Conservation (phyloP, 1,284 basidiomycete genomes). For the Amylostereum areolatum region DNA sequence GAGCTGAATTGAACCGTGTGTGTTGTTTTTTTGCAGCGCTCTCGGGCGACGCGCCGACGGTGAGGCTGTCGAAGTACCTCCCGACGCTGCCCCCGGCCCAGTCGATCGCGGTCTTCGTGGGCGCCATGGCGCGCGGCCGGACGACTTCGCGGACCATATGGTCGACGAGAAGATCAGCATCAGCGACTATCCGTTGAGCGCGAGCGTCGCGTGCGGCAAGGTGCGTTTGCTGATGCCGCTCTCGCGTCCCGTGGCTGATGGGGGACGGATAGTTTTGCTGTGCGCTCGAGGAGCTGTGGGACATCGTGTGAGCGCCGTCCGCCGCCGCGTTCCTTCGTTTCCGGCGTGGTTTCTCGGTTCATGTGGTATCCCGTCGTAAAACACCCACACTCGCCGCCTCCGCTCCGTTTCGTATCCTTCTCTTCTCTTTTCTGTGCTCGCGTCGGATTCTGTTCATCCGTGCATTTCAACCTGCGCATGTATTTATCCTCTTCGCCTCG, state of each 20-base stretch:
- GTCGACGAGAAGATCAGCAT: conserved; percentile 98
- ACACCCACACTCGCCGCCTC: conserved; percentile 3
- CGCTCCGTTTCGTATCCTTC: neutral
- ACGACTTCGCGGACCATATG: conserved; percentile 96
- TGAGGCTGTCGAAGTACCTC: conserved; percentile 81
- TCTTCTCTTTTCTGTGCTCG: conserved; percentile 4
- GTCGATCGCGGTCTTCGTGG: conserved; percentile 92
- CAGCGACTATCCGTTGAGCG: conserved; percentile 91
- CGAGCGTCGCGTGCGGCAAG: conserved; percentile 95
- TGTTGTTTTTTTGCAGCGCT: conserved; percentile 51
- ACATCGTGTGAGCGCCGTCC: conserved; percentile 26
- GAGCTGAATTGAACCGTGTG: conserved; percentile 4
- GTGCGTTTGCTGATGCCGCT: conserved; percentile 36
- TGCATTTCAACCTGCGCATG: conserved; percentile 35
- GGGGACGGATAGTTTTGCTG: conserved; percentile 29
- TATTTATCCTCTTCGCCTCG: conserved; percentile 1
- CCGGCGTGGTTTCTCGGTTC: neutral
- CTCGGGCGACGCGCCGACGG: conserved; percentile 85
- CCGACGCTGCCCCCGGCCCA: conserved; percentile 81
- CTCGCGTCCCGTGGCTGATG: conserved; percentile 1
- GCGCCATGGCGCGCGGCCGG: conserved; percentile 95
- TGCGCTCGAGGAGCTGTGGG: conserved; percentile 34
- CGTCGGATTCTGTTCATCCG: conserved; percentile 9
- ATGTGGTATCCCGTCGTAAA: neutral
- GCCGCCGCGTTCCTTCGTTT: neutral